Base-by-base conservation (phyloP, 768 basidiomycete genomes). In the Boletus pseudo-olivaceus region DNA sequence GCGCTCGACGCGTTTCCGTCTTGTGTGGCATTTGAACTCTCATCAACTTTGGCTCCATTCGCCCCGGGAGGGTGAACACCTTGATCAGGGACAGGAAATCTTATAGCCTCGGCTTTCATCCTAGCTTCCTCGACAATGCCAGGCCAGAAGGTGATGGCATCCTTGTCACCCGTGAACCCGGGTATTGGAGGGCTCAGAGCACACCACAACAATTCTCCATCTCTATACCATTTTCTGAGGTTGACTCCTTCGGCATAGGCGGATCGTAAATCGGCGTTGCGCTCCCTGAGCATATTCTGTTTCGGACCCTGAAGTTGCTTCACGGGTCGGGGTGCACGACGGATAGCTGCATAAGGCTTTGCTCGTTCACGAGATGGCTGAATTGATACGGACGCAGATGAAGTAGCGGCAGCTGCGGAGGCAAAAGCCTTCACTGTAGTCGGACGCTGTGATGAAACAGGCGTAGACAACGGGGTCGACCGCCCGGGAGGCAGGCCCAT, bases 191-290 rank as follows among this genome's bases (percentile, higher is more conserved):
- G 66, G 37, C 74, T 67, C 32, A 91, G 71, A 10, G 77, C 76
- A 51, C 83, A 86, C 87, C 88, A 90, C 10, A 91, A 72, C 34
- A 90, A 65, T 68, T 91, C 90, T 33, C 82, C 82, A 14, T 80
- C 77, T 55, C 90, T 78, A 62, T 80, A 86, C 80, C 79, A 84
- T 50, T 86, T 75, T 48, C 77, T 77, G 26, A 83, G 64, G 45
- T 76, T 71, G 61, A 77, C 71, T 8, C 74, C 76, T 11, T 71
- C 72, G 9, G 76, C 67, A 49, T 78, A 77, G 4, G 84, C 73
- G 0, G 83, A 84, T 12, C 85, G 75, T 20, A 91, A 71, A 63
- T 92, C 87, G 20, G 73, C 70, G 50, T 82, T 82, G 20, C 87
- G 79, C 58, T 91, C 87, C 15, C 77, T 79, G 7, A 81, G 68